phyloP scores from a whole-genome alignment of 2,329 filamentous ascomycete genomes.

The Bertia moriformis region DNA sequence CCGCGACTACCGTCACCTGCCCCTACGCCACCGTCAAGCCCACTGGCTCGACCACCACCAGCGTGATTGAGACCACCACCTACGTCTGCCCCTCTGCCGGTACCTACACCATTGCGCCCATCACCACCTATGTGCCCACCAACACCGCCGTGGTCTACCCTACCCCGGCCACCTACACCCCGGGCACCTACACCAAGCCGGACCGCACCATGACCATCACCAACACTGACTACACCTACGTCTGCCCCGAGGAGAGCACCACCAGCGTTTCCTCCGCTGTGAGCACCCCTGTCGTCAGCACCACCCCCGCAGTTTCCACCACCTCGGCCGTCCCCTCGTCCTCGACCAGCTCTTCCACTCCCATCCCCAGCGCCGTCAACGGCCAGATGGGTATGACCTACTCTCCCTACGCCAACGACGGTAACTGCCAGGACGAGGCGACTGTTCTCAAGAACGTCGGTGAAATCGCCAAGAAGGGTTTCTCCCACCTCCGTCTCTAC shows the following conservation, averaged over 20 bases:
- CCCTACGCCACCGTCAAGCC: slow-evolving; percentile 54
- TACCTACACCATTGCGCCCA: slow-evolving; percentile 62
- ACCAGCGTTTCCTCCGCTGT: slow-evolving; percentile 9
- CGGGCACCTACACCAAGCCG: slow-evolving; percentile 61
- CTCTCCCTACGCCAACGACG: slow-evolving; percentile 52
- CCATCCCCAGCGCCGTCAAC: slow-evolving; percentile 18
- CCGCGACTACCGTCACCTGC: slow-evolving; percentile 53
- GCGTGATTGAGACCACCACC: slow-evolving; percentile 53
- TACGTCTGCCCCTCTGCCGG: slow-evolving; percentile 61
- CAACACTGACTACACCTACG: slow-evolving; percentile 51
- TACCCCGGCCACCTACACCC: slow-evolving; percentile 44
- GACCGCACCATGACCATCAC: slow-evolving; percentile 54
- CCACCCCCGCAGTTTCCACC: slow-evolving; percentile 12
- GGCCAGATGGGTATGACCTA: slow-evolving; percentile 66
- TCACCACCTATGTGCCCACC: slow-evolving; percentile 36
- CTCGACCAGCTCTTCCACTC: slow-evolving; percentile 8
- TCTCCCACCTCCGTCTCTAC: slow-evolving; percentile 68
- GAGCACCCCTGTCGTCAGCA: slow-evolving; percentile 7
- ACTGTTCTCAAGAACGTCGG: slow-evolving; percentile 45
- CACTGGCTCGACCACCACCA: slow-evolving; percentile 44
- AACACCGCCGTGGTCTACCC: slow-evolving; percentile 48
- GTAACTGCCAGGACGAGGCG: slow-evolving; percentile 48
- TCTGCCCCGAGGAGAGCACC: slow-evolving; percentile 42
- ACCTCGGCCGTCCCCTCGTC: slow-evolving; percentile 10
- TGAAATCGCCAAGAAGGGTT: slow-evolving; percentile 48